These are phyloP conservation scores for Grigorovia humatica DNA, from an alignment of 805 yeast genomes.

Conservation along the genomic window DNA sequence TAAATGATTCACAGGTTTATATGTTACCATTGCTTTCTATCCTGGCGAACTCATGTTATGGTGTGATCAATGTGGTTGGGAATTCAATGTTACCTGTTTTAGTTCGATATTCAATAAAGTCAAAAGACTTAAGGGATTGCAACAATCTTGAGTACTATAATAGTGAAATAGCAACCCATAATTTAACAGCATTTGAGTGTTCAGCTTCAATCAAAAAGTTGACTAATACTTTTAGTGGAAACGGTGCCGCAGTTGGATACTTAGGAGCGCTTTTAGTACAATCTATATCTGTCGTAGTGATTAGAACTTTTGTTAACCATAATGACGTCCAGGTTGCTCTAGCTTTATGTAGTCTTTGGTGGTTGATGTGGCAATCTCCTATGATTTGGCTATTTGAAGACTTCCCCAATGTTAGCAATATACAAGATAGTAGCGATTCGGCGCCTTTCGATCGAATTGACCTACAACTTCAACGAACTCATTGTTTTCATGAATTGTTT, in stretches of 20 bases:
- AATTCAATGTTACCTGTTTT: slow-evolving; percentile 61
- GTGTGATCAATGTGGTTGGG: slow-evolving; percentile 72
- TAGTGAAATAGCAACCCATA: neutral
- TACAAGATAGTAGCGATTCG: too few species aligned
- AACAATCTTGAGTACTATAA: neutral
- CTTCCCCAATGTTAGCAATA: too few species aligned
- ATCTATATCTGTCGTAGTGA: slow-evolving; percentile 42
- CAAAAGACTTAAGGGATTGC: neutral
- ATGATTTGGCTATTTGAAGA: slow-evolving; percentile 36
- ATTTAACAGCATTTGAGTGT: neutral
- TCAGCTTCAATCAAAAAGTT: slow-evolving; percentile 26
- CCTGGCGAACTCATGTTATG: slow-evolving; percentile 57
- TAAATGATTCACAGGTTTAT: slow-evolving; percentile 23
- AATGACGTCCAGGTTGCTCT: slow-evolving; percentile 45
- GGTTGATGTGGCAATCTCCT: slow-evolving; percentile 64
- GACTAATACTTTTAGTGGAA: slow-evolving; percentile 49
- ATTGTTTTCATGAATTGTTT: slow-evolving; percentile 14
- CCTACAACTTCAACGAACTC: too few species aligned
- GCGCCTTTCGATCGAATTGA: too few species aligned
- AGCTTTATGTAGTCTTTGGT: slow-evolving; percentile 62
- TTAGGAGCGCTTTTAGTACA: slow-evolving; percentile 61
- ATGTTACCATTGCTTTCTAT: slow-evolving; percentile 41
- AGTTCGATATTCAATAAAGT: slow-evolving; percentile 33
- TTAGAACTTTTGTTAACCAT: slow-evolving; percentile 16
- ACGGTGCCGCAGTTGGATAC: slow-evolving; percentile 65